phyloP scores from a whole-genome alignment of 352 stramenopile genomes.

The Phytophthora crassamura region DNA sequence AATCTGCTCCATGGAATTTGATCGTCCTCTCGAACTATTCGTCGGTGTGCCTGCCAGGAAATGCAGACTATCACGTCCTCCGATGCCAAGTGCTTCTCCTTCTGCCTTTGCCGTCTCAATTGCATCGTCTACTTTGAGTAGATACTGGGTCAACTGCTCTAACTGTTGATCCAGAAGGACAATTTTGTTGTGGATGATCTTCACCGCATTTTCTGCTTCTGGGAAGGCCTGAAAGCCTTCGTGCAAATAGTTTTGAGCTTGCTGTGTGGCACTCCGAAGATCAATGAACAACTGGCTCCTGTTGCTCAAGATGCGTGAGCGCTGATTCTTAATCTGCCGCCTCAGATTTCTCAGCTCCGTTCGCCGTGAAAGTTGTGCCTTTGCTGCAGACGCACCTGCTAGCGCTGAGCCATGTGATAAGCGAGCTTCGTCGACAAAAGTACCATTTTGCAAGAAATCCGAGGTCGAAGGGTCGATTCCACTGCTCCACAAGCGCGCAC shows the following conservation, averaged over 20 bases:
- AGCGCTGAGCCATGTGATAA: constrained; percentile 47
- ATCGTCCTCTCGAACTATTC: constrained; percentile 34
- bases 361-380: constrained; percentile 65
- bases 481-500: constrained; percentile 77
- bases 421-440: constrained; percentile 67
- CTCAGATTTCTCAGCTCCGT: constrained; percentile 75
- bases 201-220: constrained; percentile 80
- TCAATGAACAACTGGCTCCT: constrained; percentile 84
- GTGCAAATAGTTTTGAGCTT: constrained; percentile 86
- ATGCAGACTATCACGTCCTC: constrained; percentile 66
- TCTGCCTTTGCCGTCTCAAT: constrained; percentile 75
- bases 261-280: constrained; percentile 80
- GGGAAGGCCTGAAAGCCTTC: constrained; percentile 81
- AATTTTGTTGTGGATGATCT: constrained; percentile 87
- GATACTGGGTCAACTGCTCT: constrained; percentile 64
- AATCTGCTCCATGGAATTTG: constrained; percentile 65
- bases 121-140: constrained; percentile 76
- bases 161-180: constrained; percentile 77
- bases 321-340: constrained; percentile 84
- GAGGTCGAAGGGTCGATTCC: constrained; percentile 65
- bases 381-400: constrained; percentile 51
- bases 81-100: constrained; percentile 50
- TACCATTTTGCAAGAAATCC: constrained; percentile 78
- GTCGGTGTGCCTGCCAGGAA: constrained; percentile 48
- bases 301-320: constrained; percentile 82